These are phyloP conservation scores for Mycena vitilis DNA, from an alignment of 768 basidiomycete genomes.

Conservation along the genomic window DNA sequence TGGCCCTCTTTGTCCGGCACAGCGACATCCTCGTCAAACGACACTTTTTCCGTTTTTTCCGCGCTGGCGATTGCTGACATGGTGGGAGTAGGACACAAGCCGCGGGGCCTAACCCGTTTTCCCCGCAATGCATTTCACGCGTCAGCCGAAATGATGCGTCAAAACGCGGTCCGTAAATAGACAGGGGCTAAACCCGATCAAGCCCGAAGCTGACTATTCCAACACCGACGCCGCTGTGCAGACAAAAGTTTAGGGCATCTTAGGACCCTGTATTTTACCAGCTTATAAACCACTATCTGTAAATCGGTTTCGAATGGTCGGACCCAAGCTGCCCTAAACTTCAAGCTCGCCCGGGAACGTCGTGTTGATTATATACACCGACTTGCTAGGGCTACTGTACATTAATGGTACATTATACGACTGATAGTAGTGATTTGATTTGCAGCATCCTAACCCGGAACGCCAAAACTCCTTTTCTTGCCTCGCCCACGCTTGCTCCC, in stretches of 20 bases:
- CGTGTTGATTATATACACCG: no score
- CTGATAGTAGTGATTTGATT: neutral
- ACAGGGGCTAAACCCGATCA: no score
- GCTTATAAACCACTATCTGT: no score
- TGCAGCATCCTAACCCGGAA: neutral
- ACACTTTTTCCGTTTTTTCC: constrained; percentile 6
- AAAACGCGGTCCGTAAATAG: no score
- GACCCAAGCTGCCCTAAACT: no score
- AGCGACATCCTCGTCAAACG: constrained; percentile 16
- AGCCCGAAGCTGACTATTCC: no score
- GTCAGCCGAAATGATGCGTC: no score
- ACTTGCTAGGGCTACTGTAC: neutral
- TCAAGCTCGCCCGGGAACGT: no score
- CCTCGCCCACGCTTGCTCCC: constrained; percentile 29
- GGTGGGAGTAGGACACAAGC: constrained; percentile 4
- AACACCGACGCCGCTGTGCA: no score
- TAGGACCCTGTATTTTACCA: no score
- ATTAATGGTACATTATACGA: constrained; percentile 5
- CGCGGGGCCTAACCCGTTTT: neutral
- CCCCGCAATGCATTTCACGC: neutral
- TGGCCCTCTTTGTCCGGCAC: neutral
- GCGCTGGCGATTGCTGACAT: neutral
- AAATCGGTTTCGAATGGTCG: no score
- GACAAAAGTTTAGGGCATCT: no score
- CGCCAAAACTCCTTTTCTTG: constrained; percentile 28